Conservation (phyloP, 495 filamentous ascomycete genomes). For the Hyphodiscus hymeniophilus region DNA sequence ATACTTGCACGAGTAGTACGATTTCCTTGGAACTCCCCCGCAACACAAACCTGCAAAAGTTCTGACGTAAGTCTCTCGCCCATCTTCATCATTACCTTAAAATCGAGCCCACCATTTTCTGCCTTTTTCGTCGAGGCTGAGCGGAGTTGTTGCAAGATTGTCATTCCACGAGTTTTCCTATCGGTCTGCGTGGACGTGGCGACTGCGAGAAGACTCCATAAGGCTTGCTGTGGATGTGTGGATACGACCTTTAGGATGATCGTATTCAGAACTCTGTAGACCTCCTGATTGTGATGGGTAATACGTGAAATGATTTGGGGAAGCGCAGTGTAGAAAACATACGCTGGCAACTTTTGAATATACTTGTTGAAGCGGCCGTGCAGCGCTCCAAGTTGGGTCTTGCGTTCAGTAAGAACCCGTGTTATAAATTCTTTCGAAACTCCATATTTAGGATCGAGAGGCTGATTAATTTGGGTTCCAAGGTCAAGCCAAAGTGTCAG, state of each 20-base stretch:
- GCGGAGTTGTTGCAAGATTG: constrained; percentile 38
- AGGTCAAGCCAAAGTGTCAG: constrained; percentile 93
- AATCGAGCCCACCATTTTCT: constrained; percentile 30
- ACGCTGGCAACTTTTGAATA: constrained; percentile 67
- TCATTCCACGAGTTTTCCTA: constrained; percentile 41
- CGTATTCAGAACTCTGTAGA: constrained; percentile 62
- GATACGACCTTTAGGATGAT: constrained; percentile 78
- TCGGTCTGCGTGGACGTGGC: constrained; percentile 48
- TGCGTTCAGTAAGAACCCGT: constrained; percentile 31
- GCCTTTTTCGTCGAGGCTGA: constrained; percentile 28
- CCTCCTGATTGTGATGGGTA: constrained; percentile 67
- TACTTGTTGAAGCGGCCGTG: constrained; percentile 68
- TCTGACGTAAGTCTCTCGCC: constrained; percentile 80
- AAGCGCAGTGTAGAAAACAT: constrained; percentile 84
- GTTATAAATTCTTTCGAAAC: constrained; percentile 47
- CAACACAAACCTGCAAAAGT: constrained; percentile 71
- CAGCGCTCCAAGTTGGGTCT: constrained; percentile 58
- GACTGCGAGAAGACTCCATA: constrained; percentile 86
- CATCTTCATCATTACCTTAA: constrained; percentile 64
- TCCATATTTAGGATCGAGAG: constrained; percentile 58
- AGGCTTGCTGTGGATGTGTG: constrained; percentile 76
- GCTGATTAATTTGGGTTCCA: constrained; percentile 61
- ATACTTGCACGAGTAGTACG: constrained; percentile 57
- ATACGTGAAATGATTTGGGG: constrained; percentile 91
- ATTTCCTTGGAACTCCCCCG: constrained; percentile 61